A percentile compares a stretch with the other conserved stretches of the same genome.
phyloP scores from a whole-genome alignment of 1,284 basidiomycete genomes.

The Tremellales sp. region DNA sequence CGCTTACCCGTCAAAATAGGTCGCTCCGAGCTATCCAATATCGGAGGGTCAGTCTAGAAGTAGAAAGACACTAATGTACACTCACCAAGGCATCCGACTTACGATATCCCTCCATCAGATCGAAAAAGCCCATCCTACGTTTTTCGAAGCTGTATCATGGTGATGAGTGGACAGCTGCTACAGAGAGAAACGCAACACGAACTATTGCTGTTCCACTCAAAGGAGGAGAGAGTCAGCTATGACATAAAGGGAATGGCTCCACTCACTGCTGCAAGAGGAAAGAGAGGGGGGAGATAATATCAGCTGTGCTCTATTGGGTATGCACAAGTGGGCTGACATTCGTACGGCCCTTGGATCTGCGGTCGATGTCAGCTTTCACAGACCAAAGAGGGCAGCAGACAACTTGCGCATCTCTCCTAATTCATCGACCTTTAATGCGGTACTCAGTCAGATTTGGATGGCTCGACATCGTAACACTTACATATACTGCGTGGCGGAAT shows the following conservation, averaged over 20 bases:
- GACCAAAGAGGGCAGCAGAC: neutral
- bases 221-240: constrained; percentile 5
- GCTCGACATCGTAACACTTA: neutral
- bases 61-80: neutral
- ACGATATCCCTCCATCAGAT: constrained; percentile 43
- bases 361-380: neutral
- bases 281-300: neutral
- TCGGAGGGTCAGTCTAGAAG: neutral
- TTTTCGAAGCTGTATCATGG: constrained; percentile 32
- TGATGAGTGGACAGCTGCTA: neutral
- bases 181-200: constrained; percentile 7
- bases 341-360: constrained; percentile 14
- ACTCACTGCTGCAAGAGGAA: constrained; percentile 36
- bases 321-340: constrained; percentile 9
- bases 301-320: neutral
- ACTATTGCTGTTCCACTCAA: constrained; percentile 47
- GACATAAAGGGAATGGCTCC: neutral
- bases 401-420: constrained; percentile 42
- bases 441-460: constrained; percentile 8
- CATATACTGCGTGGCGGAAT: constrained; percentile 1
- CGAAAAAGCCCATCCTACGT: constrained; percentile 42
- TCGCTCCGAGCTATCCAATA: constrained; percentile 16
- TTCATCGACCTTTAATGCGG: constrained; percentile 40
- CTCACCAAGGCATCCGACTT: constrained; percentile 39
- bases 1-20: constrained; percentile 26